Base-by-base conservation (phyloP, 305 asterid species). In the Fraxinus platypoda region DNA sequence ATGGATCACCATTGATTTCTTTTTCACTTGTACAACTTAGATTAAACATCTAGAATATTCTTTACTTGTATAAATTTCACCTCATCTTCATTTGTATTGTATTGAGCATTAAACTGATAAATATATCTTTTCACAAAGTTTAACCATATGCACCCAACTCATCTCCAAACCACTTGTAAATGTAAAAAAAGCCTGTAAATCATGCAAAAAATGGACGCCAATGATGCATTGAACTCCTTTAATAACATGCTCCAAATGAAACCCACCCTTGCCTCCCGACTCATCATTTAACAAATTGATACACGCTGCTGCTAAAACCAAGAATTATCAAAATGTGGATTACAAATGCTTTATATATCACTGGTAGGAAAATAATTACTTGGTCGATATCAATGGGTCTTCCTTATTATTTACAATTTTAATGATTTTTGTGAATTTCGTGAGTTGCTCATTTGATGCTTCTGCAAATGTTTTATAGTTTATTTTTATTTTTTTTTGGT, bases 211-310 rank as follows among this genome's bases (percentile, higher is more conserved):
- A 70, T 82, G 76, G 70, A 74, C 82, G 37, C 73, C 28, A 62
- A 9, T 8, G 88, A 87, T 64, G 90, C 92, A 1, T 35, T 85
- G 6, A 52, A 31, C 26, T 79, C 83, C 70, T 91, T 91, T 83
- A 28, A 91, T 8, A 57, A 72, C 75, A 89, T 93, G 95, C 84
- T 93, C 74, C 81, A 75, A 25, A 83, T 83, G 88, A 83, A 85
- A n/a, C 89, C 89, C 73, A 4, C 37, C 37, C 37, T 90, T 54
- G 25, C 90, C 91, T 0, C 81, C 85, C 33, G 73, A 81, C 54
- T 87, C 93, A 25, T 84, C 91, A 52, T 87, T 94, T 85, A 88
- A 89, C 83, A 2, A 77, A 73, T 77, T 86, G 74, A 76, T 93
- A 6, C 84, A 75, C 13, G 38, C 88, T n/a, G 90, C 90, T 83